Base-by-base conservation (phyloP, 1,284 basidiomycete genomes). In the Veloboletus limbatus region DNA sequence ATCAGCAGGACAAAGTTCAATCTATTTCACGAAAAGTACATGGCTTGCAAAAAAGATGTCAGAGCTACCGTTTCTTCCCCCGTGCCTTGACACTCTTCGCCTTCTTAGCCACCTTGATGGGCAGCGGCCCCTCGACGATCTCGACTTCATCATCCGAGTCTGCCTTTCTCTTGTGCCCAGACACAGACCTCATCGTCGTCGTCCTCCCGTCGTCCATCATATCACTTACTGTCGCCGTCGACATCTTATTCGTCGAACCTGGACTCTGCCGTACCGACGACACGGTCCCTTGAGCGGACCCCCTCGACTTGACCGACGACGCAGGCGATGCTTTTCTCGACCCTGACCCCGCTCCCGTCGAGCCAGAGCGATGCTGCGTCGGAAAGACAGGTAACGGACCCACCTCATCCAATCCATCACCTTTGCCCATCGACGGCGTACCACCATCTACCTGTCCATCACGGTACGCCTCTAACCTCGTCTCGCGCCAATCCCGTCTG, bases 401-500 rank as follows among this genome's bases (percentile, higher is more conserved):
- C 14, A 58, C 52, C 18, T 66, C 50, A 55, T 73, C 57, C 40
- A 68, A n/a, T 60, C 67, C 62, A 11, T 74, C 75, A 11, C 58
- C 58, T 38, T 57, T 68, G 13, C 37, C 41, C 20, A 11, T 44
- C 47, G 32, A 40, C 34, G 47, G 37, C 25, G 9, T 25, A 0
- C 24, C 20, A 11, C 44, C 43, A 3, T 51, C 51, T 4, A 20
- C 37, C 7, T 51, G 48, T 27, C 38, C 49, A 34, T 54, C 67
- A 21, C 56, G 52, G 10, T 48, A 51, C 21, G 58, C 54, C 4
- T 56, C 50, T 26, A 75, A 51, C n/a, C 78, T 65, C 8, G 79
- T 78, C 65, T 88, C 87, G 28, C 83, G 72, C 85, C 85, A 89
- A 61, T 88, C 87, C 18, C 86, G 73, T 48, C 75, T 72, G 63